Conservation (phyloP, 2,329 filamentous ascomycete species). For the Emmonsiellopsis sp. region DNA sequence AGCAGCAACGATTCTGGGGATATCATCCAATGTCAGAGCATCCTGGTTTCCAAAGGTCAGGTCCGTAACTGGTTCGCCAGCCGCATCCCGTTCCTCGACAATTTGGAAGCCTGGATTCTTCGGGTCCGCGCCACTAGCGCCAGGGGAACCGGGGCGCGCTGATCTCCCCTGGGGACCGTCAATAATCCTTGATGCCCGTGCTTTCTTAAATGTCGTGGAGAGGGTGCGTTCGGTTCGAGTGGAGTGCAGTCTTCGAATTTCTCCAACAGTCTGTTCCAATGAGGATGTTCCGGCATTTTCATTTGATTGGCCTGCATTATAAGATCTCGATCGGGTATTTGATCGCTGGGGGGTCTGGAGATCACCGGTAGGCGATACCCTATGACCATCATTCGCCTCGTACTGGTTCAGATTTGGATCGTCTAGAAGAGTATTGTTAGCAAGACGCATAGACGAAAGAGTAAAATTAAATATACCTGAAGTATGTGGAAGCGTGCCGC, state of each 20-base stretch:
- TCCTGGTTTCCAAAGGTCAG: conserved; percentile 85
- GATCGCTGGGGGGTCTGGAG: conserved; percentile 47
- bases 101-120: conserved; percentile 60
- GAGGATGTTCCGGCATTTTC: conserved; percentile 59
- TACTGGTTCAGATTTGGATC: conserved; percentile 60
- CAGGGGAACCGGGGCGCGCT: conserved; percentile 60
- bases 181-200: conserved; percentile 83
- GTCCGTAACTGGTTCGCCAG: conserved; percentile 61
- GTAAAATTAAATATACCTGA: conserved; percentile 40
- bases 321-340: conserved; percentile 65
- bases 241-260: conserved; percentile 83
- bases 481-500: conserved; percentile 67
- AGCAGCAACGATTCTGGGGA: conserved; percentile 87
- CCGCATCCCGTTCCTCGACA: conserved; percentile 64
- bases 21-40: conserved; percentile 88
- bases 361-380: conserved; percentile 39
- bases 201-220: conserved; percentile 84
- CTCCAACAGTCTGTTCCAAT: conserved; percentile 91
- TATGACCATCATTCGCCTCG: conserved; percentile 56
- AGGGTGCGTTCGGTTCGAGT: conserved; percentile 90
- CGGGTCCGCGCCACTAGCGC: conserved; percentile 33
- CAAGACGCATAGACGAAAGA: conserved; percentile 5
- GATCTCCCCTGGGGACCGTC: conserved; percentile 67
- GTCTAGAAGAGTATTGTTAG: conserved; percentile 36
- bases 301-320: conserved; percentile 53